A percentile compares a stretch with the other conserved stretches of the same genome.
Conservation (phyloP, 2,329 filamentous ascomycete species). For the Alternaria angustiovoidea region DNA sequence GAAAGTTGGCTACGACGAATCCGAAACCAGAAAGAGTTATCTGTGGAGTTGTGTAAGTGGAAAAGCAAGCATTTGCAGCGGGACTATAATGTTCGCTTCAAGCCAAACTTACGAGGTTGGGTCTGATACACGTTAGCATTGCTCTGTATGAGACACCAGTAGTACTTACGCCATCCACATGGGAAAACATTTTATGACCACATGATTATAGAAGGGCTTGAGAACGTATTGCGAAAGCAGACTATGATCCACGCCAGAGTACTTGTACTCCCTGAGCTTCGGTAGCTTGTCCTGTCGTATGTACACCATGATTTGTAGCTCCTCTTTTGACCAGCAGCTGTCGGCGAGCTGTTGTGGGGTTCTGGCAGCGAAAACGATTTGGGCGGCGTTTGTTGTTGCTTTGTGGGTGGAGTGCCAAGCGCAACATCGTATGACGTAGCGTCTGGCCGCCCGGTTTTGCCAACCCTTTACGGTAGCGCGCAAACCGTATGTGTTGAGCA, state of each 20-base stretch:
- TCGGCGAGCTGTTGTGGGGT: slow-evolving; percentile 15
- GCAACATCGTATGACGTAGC: slow-evolving; percentile 46
- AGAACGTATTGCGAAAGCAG: slow-evolving; percentile 90
- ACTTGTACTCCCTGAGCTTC: slow-evolving; percentile 93
- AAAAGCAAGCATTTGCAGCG: slow-evolving; percentile 6
- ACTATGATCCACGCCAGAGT: slow-evolving; percentile 89
- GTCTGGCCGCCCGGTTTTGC: slow-evolving; percentile 13
- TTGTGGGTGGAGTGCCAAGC: slow-evolving; percentile 30
- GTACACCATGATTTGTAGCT: slow-evolving; percentile 76
- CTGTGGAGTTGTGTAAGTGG: slow-evolving; percentile 42
- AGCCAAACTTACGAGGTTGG: slow-evolving; percentile 47
- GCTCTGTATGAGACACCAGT: background rate
- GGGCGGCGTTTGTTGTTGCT: slow-evolving; percentile 11
- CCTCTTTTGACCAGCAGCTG: slow-evolving; percentile 10
- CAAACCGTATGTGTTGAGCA: background rate
- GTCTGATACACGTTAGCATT: slow-evolving; percentile 41
- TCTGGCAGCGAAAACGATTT: slow-evolving; percentile 17
- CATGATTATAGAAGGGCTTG: slow-evolving; percentile 96
- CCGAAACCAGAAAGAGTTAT: slow-evolving; percentile 91
- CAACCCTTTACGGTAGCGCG: background rate
- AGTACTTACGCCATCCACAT: slow-evolving; percentile 86
- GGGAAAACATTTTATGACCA: slow-evolving; percentile 93
- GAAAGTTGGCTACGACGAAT: slow-evolving; percentile 87
- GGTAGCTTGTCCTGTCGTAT: slow-evolving; percentile 90
- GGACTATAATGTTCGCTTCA: background rate